Evolutionary conservation across 768 basidiomycete genomes (phyloP), one percentile per base, ranked within the genome.

Genomic region (Paxillus rubicundulus): DNA sequence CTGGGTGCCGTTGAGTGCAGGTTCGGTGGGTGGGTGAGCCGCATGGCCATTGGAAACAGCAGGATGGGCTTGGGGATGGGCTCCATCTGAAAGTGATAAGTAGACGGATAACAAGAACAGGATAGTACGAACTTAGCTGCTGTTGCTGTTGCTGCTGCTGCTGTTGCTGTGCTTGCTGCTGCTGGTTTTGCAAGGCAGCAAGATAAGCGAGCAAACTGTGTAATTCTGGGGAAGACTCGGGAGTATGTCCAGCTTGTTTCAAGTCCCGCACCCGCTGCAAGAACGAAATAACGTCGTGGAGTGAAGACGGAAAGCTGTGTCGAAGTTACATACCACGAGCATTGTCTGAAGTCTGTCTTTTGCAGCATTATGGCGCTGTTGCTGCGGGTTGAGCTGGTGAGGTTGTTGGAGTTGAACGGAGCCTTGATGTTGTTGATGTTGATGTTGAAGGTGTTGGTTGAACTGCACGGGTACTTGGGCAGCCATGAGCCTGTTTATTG

Each of bases 21-120:
- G 13, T 34, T 66, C 65, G 10, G 60, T 1, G 10, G 44, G 49
- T 8, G 58, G 10, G 16, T 61, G 68, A 33, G 77, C 63, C 24
- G 68, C 55, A 61, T 83, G 82, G 28, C 83, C 82, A 56, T 86
- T 85, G 46, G 41, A 47, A 60, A 47, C 56, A 64, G 62, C 68
- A 60, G 63, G 69, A 70, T 66, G 72, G 64, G 46, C 63, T 20
- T 62, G 61, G 2, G 61, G 40, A 34, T 61, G 63, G 12, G 54
- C 27, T 20, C 62, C 58, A 37, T 65, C 65, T 74, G 65, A 18
- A 58, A 55, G 59, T 59, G 72, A 48, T 67, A 66, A 62, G 52
- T 45, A 36, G 53, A 47, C 41, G 47, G 18, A 4, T 24, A 2
- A 5, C 27, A 17, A 8, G 17, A 18, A 36, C 33, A 17, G 14